Evolutionary conservation across 805 yeast species (phyloP).

Genomic region (Hanseniaspora guilliermondii): DNA sequence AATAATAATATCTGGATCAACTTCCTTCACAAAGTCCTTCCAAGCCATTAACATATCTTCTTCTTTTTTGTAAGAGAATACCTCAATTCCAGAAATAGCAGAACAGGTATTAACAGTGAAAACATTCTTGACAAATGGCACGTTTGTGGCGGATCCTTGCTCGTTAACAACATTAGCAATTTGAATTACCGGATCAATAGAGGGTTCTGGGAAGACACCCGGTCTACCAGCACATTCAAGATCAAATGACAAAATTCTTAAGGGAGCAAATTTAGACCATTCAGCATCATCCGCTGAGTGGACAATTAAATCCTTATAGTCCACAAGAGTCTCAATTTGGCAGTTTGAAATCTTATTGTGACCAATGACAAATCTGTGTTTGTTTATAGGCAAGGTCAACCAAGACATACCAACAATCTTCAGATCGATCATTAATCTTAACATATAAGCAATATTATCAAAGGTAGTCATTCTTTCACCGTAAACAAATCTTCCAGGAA

Average conservation of each 20-base stretch:
- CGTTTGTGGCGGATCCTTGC: slow-evolving; percentile 51
- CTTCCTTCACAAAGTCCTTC: slow-evolving; percentile 71
- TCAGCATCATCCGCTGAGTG: slow-evolving; percentile 79
- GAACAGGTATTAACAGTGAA: slow-evolving; percentile 87
- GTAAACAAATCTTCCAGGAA: slow-evolving; percentile 46
- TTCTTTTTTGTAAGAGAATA: slow-evolving; percentile 62
- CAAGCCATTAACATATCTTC: slow-evolving; percentile 72
- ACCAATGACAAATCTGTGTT: slow-evolving; percentile 38
- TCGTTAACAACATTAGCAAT: slow-evolving; percentile 87
- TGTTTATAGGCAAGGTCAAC: slow-evolving; percentile 74
- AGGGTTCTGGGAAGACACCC: slow-evolving; percentile 93
- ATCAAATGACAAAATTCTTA: slow-evolving; percentile 86
- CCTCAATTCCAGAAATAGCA: slow-evolving; percentile 87
- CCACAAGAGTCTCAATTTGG: slow-evolving; percentile 69
- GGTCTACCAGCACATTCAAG: slow-evolving; percentile 97
- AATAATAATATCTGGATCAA: slow-evolving; percentile 91
- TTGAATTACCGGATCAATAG: slow-evolving; percentile 86
- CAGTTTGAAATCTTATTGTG: slow-evolving; percentile 50
- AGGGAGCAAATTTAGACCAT: slow-evolving; percentile 85
- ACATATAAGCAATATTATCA: slow-evolving; percentile 77
- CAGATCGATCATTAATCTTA: slow-evolving; percentile 86
- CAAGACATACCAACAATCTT: slow-evolving; percentile 93
- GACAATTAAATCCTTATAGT: slow-evolving; percentile 55
- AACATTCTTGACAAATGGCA: slow-evolving; percentile 87
- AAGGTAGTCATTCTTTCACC: slow-evolving; percentile 55